Evolutionary conservation across 1,284 basidiomycete species (phyloP), one percentile per base, ranked within the genome.

Genomic region (Ganoderma resinaceum): DNA sequence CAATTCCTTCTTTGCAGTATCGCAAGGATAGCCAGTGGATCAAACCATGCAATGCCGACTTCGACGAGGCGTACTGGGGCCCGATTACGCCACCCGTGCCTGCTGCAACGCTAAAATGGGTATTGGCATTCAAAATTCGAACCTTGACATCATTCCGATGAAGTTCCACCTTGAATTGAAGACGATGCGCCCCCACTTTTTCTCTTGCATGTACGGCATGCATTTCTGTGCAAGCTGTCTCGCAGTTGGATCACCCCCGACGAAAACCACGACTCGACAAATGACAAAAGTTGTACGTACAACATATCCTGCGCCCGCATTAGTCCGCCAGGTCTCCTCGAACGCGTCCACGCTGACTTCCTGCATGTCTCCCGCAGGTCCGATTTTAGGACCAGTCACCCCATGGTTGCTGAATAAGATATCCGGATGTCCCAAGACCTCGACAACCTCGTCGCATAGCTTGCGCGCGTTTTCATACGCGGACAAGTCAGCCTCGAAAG

Each of bases 21-120:
- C 85, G 78, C 46, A 78, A 77, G 7, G 86, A 84, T n/a, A 87
- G 77, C 87, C 87, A 87, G 70, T 87, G 87, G 59, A 87, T 77
- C 3, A 87, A 78, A 0, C 86, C 87, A 70, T 87, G 86, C 68
- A 87, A 74, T 3, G 86, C 87, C 6, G 86, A 83, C 68, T 88
- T 88, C 0, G 86, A 87, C 0, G 85, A 87, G 2, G 87, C 86
- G 66, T 88, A 87, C 67, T 87, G 86, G 0, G 87, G 86, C 0
- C 86, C 86, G 61, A 88, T 80, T 1, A 87, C 83, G 1, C 87
- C 87, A 18, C 86, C 87, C 29, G 82, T 85, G 6, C 76, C 82
- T 73, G 79, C 73, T 11, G 81, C 81, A 46, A 83, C 79, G 65
- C 81, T 82, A 40, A 60, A 29, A 58, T 55, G n/a, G 53, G 23